phyloP scores from a whole-genome alignment of 352 stramenopile genomes.

The Plasmopara viticola region DNA sequence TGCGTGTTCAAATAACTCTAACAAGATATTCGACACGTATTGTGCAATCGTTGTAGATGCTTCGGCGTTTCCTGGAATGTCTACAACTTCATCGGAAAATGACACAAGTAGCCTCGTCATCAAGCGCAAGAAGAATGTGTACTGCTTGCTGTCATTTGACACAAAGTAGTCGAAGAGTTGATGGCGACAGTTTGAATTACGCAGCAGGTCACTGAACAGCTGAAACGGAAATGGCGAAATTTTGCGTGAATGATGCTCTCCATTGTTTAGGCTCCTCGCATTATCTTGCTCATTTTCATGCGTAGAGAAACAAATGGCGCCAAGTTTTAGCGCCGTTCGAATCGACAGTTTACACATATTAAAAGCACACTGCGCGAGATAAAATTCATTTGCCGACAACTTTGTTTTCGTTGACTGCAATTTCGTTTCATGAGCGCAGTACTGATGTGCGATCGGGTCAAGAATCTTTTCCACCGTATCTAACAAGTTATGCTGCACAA shows the following conservation, averaged over 20 bases:
- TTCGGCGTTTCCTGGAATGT: slow-evolving; percentile 6
- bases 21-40: slow-evolving; percentile 38
- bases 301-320: slow-evolving; percentile 51
- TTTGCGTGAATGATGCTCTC: slow-evolving; percentile 7
- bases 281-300: slow-evolving; percentile 22
- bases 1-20: slow-evolving; percentile 40
- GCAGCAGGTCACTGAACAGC: slow-evolving; percentile 40
- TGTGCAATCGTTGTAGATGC: slow-evolving; percentile 22
- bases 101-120: slow-evolving; percentile 55
- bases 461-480: slow-evolving; percentile 30
- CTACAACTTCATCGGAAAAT: slow-evolving; percentile 40
- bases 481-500: slow-evolving; percentile 31
- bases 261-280: slow-evolving; percentile 8
- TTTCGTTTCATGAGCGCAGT: slow-evolving; percentile 6
- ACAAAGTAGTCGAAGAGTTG: slow-evolving; percentile 58
- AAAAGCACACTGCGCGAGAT: slow-evolving; percentile 55
- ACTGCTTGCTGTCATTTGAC: slow-evolving; percentile 52
- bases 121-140: slow-evolving; percentile 58
- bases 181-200: slow-evolving; percentile 37
- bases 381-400: slow-evolving; percentile 30
- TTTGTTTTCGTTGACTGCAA: slow-evolving; percentile 8
- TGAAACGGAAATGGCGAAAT: slow-evolving; percentile 49
- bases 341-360: slow-evolving; percentile 52
- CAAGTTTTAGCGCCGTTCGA: slow-evolving; percentile 58
- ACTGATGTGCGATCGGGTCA: slow-evolving; percentile 19